Evolutionary conservation across 331 rosid genomes (phyloP).

Genomic region (Ulmus americana): DNA sequence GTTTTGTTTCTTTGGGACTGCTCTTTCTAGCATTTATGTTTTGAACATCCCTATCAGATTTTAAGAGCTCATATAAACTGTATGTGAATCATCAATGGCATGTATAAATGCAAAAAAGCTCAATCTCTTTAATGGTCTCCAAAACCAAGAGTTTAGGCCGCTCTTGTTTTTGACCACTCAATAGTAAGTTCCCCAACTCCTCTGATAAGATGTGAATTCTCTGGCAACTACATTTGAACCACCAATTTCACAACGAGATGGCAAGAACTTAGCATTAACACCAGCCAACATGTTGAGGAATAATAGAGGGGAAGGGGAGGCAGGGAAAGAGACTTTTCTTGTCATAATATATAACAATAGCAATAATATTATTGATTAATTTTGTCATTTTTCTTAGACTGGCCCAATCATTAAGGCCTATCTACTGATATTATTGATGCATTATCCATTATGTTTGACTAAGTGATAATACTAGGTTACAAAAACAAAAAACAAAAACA

Average conservation of each 20-base stretch:
- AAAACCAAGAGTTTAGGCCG: background rate
- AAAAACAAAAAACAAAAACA: no score
- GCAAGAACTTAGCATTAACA: background rate
- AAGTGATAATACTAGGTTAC: no score
- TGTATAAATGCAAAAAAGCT: background rate
- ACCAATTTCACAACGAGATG: background rate
- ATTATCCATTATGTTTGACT: no score
- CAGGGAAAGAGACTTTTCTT: background rate
- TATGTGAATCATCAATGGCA: background rate
- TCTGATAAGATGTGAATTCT: background rate
- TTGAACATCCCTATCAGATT: no score
- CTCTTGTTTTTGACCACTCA: background rate
- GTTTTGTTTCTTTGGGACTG: no score
- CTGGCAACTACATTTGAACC: background rate
- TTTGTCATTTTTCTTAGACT: no score
- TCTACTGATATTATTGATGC: no score
- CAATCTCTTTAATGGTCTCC: background rate
- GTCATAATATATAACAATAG: no score
- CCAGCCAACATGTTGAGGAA: background rate
- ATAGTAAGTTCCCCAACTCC: background rate
- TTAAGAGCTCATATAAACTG: no score
- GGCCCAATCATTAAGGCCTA: no score
- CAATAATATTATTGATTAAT: no score
- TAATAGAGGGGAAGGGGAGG: background rate
- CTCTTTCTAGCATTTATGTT: no score